A percentile compares a stretch with the other conserved stretches of the same genome.
Conservation (phyloP, 1,139 yeast genomes). For the Sugiyamaella novakii region DNA sequence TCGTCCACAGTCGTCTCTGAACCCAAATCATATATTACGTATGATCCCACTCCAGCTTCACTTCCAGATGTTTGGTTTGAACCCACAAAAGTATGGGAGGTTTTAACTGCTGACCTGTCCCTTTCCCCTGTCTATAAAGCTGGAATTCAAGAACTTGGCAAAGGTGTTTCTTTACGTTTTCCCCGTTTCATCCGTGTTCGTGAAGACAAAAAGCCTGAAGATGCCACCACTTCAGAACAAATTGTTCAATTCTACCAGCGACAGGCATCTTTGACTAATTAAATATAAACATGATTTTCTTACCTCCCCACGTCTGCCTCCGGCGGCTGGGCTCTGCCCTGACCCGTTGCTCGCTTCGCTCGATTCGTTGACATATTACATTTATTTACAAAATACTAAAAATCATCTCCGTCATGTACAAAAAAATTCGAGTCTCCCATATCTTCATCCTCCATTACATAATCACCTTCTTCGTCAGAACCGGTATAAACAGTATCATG, state of each 20-base stretch:
- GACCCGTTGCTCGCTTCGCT: conserved; percentile 6
- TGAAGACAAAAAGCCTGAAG: conserved; percentile 86
- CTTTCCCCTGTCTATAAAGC: conserved; percentile 92
- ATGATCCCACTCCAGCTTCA: conserved; percentile 55
- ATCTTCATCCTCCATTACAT: conserved; percentile 23
- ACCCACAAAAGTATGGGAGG: conserved; percentile 85
- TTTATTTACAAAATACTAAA: not conserved
- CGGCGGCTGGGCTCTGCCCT: conserved; percentile 3
- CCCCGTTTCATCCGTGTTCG: conserved; percentile 86
- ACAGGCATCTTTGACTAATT: conserved; percentile 53
- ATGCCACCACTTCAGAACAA: conserved; percentile 87
- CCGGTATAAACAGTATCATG: conserved; percentile 5
- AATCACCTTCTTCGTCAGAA: conserved; percentile 16
- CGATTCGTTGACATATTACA: not conserved
- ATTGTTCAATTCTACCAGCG: conserved; percentile 85
- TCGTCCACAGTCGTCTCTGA: conserved; percentile 65
- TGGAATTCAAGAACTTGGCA: conserved; percentile 73
- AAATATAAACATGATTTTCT: not conserved
- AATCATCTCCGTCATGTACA: conserved; percentile 28
- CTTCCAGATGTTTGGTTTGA: conserved; percentile 97
- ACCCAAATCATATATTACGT: conserved; percentile 74
- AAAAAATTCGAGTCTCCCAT: conserved; percentile 24
- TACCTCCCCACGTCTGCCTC: not conserved
- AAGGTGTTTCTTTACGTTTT: conserved; percentile 87
- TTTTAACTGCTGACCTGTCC: conserved; percentile 90